Evolutionary conservation across 805 yeast genomes (phyloP), one percentile per base, ranked within the genome.

Genomic region (Lachancea meyersii): DNA sequence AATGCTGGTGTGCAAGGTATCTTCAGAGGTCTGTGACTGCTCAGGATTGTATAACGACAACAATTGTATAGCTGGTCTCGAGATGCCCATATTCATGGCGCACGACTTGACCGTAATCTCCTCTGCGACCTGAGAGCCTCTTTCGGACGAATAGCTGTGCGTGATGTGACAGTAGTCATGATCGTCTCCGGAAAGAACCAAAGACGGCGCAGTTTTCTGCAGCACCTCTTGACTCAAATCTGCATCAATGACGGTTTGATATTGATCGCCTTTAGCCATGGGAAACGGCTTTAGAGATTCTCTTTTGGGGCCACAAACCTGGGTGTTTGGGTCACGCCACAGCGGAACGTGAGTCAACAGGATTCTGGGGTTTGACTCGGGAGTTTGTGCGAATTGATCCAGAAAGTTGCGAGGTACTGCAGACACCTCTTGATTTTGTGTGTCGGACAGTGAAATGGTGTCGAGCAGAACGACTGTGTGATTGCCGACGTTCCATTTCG

Each of bases 81-180:
- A 64, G 22, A 93, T 79, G 0, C 97, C 97, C 80, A 86, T 85
- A 18, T 95, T 89, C 95, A 93, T 85, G 11, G 96, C 82, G 40
- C 83, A 78, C 3, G 95, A 79, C 61, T 93, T 93, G 22, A 89
- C 88, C 0, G 96, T 86, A 49, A 83, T 78, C 60, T 93, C 98
- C 40, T 80, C 81, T 2, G 77, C 70, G 2, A 49, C 53, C 30
- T 50, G 47, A 0, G 48, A 44, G 1, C 57, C 60, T 11, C 57
- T 58, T 33, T 52, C 45, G 6, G 33, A 42, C 0, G 49, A 49
- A 45, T 65, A 57, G 9, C 49, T 31, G 58, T 91, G 97, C 17
- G 66, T 64, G 23, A 82, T 73, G 50, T 84, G 86, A 61, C 99
- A 93, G 53, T 86, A 88, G 61, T 93, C 98, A 65, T 93, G 99